Percentiles rank a stretch among this genome's conserved stretches.
Conservation (phyloP, 2,329 filamentous ascomycete genomes). For the Calonectria hongkongensis region DNA sequence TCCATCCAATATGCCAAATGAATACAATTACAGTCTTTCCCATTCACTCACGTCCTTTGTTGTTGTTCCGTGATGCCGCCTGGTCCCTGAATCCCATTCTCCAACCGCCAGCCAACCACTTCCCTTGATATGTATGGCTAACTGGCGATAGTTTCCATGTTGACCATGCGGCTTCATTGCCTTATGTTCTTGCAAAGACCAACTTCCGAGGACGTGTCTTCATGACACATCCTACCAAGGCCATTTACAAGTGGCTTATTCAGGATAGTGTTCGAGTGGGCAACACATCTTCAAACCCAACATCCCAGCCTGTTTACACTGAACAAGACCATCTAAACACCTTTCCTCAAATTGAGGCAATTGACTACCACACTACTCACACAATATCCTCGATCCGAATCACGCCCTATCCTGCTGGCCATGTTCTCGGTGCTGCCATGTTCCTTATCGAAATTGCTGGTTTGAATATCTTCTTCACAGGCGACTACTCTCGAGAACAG, state of each 20-base stretch:
- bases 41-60: constrained; percentile 50
- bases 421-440: constrained; percentile 99
- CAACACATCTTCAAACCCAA: constrained; percentile 78
- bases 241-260: constrained; percentile 99
- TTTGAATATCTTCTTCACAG: constrained; percentile 97
- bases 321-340: constrained; percentile 97
- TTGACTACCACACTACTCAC: constrained; percentile 98
- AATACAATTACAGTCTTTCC: constrained; percentile 62
- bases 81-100: constrained; percentile 48
- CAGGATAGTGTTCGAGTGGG: constrained; percentile 96
- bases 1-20: constrained; percentile 60
- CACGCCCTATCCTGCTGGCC: constrained; percentile 96
- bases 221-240: constrained; percentile 99
- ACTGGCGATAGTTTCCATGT: constrained; percentile 87
- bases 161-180: constrained; percentile 98
- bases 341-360: constrained; percentile 95
- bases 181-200: constrained; percentile 97
- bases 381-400: constrained; percentile 97
- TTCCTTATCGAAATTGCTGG: constrained; percentile 98
- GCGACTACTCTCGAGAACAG: constrained; percentile 96
- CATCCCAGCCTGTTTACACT: constrained; percentile 88
- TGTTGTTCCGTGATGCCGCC: constrained; percentile 54
- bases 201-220: constrained; percentile 98
- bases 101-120: constrained; percentile 39
- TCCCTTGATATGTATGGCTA: constrained; percentile 49